phyloP scores from a whole-genome alignment of 208 protist genomes.

The Angomonas ambiguus region DNA sequence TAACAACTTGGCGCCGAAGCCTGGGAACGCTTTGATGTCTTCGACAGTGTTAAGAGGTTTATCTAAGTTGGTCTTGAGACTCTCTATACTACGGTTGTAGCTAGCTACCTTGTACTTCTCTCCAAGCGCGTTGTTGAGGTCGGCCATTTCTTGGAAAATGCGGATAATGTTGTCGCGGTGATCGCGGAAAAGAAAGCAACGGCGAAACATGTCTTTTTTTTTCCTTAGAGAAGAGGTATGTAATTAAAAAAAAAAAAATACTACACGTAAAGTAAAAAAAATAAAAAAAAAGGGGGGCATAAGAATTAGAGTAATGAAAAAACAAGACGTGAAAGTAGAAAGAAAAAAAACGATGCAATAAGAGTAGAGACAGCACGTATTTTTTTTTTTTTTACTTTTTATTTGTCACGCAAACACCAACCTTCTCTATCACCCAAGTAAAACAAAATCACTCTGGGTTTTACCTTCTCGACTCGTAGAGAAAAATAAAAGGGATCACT shows the following conservation, averaged over 20 bases:
- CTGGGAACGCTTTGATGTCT: constrained; percentile 67
- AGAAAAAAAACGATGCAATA: neutral
- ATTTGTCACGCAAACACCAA: too few species aligned
- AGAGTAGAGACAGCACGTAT: neutral
- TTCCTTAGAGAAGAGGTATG: neutral
- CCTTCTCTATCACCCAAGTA: too few species aligned
- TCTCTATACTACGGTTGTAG: constrained; percentile 78
- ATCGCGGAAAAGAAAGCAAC: constrained; percentile 44
- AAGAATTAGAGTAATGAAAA: too few species aligned
- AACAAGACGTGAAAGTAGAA: too few species aligned
- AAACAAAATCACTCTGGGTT: too few species aligned
- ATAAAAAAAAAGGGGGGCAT: too few species aligned
- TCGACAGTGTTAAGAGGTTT: constrained; percentile 63
- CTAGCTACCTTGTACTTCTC: constrained; percentile 87
- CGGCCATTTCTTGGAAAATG: constrained; percentile 87
- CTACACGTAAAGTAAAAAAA: neutral
- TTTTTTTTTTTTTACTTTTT: too few species aligned
- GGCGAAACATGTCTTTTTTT: constrained; percentile 52
- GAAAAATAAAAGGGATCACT: constrained; percentile 4
- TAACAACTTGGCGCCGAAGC: constrained; percentile 74
- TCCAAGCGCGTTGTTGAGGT: constrained; percentile 83
- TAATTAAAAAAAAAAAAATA: constrained; percentile 12
- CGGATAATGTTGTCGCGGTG: constrained; percentile 85
- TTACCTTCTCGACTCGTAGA: too few species aligned
- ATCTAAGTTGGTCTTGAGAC: constrained; percentile 83